Evolutionary conservation across 345 rosid species (phyloP), one percentile per base, ranked within the genome.

Genomic region (Gossypium thurberi): DNA sequence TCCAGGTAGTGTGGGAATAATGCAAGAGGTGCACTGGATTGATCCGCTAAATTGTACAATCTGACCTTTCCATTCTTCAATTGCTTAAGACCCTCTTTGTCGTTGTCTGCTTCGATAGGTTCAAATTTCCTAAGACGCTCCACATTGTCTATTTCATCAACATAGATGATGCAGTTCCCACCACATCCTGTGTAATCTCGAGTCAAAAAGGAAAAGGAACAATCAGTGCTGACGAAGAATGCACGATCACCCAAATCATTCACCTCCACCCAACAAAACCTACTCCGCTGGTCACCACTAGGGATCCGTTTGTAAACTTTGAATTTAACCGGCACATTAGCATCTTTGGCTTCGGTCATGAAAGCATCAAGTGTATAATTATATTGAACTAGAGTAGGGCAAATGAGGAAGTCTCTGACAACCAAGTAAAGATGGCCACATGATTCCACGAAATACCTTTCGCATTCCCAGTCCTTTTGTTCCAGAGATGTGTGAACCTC

Each of bases 151-250:
- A 71, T 37, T 46, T 78, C 79, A 59, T 72, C 77, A 17, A 76
- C 71, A 53, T 58, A 76, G 48, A 72, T 28, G 6, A 79, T 79
- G 47, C 53, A 69, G 58, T 79, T 79, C 37, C 71, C 71, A 67
- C 13, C 33, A 15, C 8, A 26, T 1, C 69, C 81, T 18, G 17
- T 25, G 46, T 20, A 75, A 10, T 71, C 76, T 11, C 21, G 25
- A 48, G 52, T 50, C 4, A 46, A 50, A 51, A 79, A 15, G 6
- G 79, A 63, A 8, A 50, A 79, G 0, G 82, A 79, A 26, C 53
- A 69, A 21, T 72, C 51, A 17, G 42, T 60, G 2, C 68, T 72
- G 21, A 79, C 37, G 10, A 68, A 46, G 50, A 79, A 76, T 11
- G 68, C 76, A 12, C 8, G 10, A 42, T 53, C 77, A 7, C 58